Evolutionary conservation across 495 filamentous ascomycete species (phyloP).

Genomic region (Sporormia fimetaria): DNA sequence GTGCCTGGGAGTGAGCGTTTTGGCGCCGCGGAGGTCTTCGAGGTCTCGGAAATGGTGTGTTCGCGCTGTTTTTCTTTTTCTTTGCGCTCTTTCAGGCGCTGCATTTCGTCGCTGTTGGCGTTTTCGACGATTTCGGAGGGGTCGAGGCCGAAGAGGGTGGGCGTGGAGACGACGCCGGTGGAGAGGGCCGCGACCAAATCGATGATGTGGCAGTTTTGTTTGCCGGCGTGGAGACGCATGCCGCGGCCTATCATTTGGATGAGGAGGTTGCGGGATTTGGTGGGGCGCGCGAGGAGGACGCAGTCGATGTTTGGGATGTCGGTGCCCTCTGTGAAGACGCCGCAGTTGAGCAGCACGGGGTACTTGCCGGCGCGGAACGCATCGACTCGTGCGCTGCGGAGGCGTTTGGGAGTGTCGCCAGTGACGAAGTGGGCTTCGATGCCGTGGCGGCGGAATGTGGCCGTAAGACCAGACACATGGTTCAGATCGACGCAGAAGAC

Average conservation of each 20-base stretch:
- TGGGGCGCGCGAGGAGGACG: constrained; percentile 77
- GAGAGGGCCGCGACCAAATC: constrained; percentile 84
- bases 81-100: constrained; percentile 38
- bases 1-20: constrained; percentile 24
- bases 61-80: constrained; percentile 32
- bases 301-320: constrained; percentile 98
- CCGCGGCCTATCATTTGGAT: constrained; percentile 97
- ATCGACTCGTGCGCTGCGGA: constrained; percentile 55
- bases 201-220: constrained; percentile 85
- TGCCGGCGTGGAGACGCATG: constrained; percentile 67
- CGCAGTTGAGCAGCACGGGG: constrained; percentile 87
- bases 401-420: constrained; percentile 53
- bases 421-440: constrained; percentile 79
- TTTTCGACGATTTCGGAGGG: constrained; percentile 66
- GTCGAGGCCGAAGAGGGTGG: constrained; percentile 88
- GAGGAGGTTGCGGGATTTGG: constrained; percentile 76
- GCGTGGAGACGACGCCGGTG: constrained; percentile 75
- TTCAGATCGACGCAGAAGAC: constrained; percentile 85
- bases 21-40: constrained; percentile 1
- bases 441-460: constrained; percentile 61
- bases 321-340: constrained; percentile 92
- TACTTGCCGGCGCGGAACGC: constrained; percentile 66
- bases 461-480: constrained; percentile 63
- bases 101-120: constrained; percentile 46
- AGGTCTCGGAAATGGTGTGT: constrained; percentile 14